Conservation (phyloP, 2,329 filamentous ascomycete species). For the Exophiala spinifera region DNA sequence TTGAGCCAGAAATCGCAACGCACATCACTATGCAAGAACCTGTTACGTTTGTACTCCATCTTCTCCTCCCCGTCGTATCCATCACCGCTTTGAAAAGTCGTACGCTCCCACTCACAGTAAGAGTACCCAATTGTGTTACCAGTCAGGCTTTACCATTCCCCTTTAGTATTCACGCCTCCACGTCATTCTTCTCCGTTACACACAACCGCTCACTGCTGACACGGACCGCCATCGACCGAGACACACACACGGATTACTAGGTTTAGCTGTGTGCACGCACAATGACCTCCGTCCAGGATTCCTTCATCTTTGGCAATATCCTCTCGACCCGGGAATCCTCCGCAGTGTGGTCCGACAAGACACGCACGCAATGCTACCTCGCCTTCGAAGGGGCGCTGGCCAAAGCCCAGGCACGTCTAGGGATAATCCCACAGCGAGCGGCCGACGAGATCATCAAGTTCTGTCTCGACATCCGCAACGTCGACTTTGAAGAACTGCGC, state of each 20-base stretch:
- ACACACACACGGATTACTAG: background rate
- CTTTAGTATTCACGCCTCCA: too few species aligned
- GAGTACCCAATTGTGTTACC: too few species aligned
- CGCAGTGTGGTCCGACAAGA: slow-evolving; percentile 28
- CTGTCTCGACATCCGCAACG: slow-evolving; percentile 23
- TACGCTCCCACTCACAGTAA: too few species aligned
- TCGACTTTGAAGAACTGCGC: slow-evolving; percentile 24
- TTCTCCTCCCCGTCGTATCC: too few species aligned
- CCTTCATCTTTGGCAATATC: slow-evolving; percentile 28
- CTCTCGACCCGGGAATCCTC: slow-evolving; percentile 26
- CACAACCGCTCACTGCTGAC: background rate
- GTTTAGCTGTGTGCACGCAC: background rate
- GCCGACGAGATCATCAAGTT: slow-evolving; percentile 25
- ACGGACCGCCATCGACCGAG: background rate
- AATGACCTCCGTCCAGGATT: slow-evolving; percentile 29
- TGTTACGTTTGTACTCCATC: too few species aligned
- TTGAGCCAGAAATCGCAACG: too few species aligned
- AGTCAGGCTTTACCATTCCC: too few species aligned
- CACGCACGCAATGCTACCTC: slow-evolving; percentile 27
- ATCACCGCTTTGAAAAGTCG: too few species aligned
- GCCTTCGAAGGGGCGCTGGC: slow-evolving; percentile 27
- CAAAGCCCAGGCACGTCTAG: slow-evolving; percentile 25
- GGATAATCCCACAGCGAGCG: slow-evolving; percentile 26
- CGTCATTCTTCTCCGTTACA: too few species aligned
- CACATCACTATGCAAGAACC: too few species aligned